Conservation (phyloP, 345 rosid genomes). For the Eucalyptus microcorys region DNA sequence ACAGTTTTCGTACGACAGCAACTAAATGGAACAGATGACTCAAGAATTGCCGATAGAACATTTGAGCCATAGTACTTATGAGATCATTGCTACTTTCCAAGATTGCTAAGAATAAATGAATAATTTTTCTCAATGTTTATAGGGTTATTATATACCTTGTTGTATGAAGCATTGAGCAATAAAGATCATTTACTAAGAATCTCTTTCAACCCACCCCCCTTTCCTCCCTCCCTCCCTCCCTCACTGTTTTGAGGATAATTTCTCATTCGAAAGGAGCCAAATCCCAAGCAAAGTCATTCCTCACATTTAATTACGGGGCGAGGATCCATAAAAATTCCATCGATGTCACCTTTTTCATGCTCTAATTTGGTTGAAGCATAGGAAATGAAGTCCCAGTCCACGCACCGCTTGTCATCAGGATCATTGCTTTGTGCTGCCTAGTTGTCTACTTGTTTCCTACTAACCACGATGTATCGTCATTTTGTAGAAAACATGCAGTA, state of each 20-base stretch:
- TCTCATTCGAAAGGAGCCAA: not conserved
- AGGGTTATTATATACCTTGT: not conserved
- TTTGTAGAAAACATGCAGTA: too few species aligned
- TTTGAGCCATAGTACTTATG: not conserved
- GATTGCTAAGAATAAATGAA: not conserved
- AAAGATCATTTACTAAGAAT: not conserved
- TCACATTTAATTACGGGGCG: not conserved
- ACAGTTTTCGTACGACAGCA: slow-evolving; percentile 3
- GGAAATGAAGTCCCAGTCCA: not conserved
- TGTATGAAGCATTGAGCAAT: not conserved
- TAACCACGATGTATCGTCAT: not conserved
- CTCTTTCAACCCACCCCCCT: not conserved
- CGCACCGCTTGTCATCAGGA: not conserved
- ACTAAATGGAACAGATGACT: not conserved
- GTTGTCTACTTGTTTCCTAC: not conserved
- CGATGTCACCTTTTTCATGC: not conserved
- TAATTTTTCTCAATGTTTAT: not conserved
- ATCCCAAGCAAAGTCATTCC: not conserved
- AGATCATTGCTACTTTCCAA: not conserved
- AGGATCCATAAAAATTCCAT: not conserved
- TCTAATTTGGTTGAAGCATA: not conserved
- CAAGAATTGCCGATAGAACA: not conserved
- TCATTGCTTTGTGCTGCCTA: not conserved
- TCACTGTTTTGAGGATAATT: not conserved
- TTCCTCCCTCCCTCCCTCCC: too few species aligned